Base-by-base conservation (phyloP, 2,329 filamentous ascomycete species). In the Pseudofabraea citricarpa region DNA sequence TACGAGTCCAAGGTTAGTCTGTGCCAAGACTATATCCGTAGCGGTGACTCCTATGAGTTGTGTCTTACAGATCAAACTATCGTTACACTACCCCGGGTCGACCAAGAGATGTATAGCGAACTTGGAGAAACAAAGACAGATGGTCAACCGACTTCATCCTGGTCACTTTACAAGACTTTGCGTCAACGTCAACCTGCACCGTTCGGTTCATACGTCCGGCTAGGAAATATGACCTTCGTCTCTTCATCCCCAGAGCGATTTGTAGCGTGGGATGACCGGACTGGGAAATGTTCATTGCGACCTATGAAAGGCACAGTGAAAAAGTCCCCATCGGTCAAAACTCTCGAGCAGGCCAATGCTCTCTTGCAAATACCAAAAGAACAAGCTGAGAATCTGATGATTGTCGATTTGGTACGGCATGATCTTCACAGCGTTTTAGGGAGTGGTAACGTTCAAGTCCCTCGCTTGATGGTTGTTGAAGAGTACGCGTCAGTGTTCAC, bases 281-380 rank as follows among this genome's bases (percentile, higher is more conserved):
- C 64, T 1, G 83, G 84, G 1, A 64, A 70, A 32, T 87, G 83
- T 60, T 81, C 85, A 48, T 93, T 96, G 74, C 81, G 90, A 6
- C 91, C 91, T 0, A 97, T 97, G 80, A 97, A 97, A 69, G 91
- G 91, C 37, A 97, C 91, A 0, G 89, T 96, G n/a, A 83, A 83
- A 55, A 95, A 95, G 56, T 78, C 76, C 0, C 69, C 73, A 1
- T 72, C 71, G 1, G 80, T 75, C 0, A 61, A 84, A 27, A 93
- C 85, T 0, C 71, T 85, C n/a, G 76, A 74, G 5, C 76, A 86
- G 56, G 90, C 91, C 1, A 80, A 83, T 48, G 68, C 70, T 21
- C 78, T 94, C 29, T 76, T 96, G 12, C 79, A 84, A 45, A 77
- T 87, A 0, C 84, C 87, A 18, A 97, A 97, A 63, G 93, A 97